Base-by-base conservation (phyloP, 2,329 filamentous ascomycete species). In the Thermoascus crustaceus region DNA sequence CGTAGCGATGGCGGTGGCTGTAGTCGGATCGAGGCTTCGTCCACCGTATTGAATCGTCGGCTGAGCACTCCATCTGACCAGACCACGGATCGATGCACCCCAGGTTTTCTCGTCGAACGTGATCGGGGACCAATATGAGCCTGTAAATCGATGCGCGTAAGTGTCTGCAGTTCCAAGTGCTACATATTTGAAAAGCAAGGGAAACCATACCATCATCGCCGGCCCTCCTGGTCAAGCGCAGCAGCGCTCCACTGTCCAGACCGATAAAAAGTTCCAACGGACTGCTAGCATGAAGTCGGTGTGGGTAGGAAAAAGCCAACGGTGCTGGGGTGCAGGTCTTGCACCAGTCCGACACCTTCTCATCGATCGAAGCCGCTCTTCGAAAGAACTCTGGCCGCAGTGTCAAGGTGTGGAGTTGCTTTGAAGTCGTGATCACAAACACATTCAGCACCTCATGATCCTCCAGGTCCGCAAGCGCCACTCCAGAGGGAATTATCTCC, bases 311-410 rank as follows among this genome's bases (percentile, higher is more conserved):
- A 58, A 86, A 84, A 35, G 73, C 72, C 54, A 95, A 74, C 2
- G 82, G 76, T n/a, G 79, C 74, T 5, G 86, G 80, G 25, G 75
- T 62, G 55, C 78, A 84, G 6, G 78, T 75, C 61, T 85, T 88
- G 66, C 81, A 88, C 59, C 81, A 78, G 36, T 87, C 82, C 21
- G 72, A 72, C n/a, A 87, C 66, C 38, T 82, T 80, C 34, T 80
- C 75, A 46, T 93, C 85, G 10, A 80, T 76, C 13, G 77, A 77
- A 1, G 73, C 69, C 40, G 73, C 71, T 56, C 78, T 79, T 41
- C 79, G 73, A 58, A 96, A 94, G 53, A 85, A 82, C 47, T 91
- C 85, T 19, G 84, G 82, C 40, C 82, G 80, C 32, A 98, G 63
- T n/a, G 75, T 82, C 46, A 98, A 72, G 8, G 85, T 87, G 63